Base-by-base conservation (phyloP, 129 eudicot genomes). In the Artemisia annua region DNA sequence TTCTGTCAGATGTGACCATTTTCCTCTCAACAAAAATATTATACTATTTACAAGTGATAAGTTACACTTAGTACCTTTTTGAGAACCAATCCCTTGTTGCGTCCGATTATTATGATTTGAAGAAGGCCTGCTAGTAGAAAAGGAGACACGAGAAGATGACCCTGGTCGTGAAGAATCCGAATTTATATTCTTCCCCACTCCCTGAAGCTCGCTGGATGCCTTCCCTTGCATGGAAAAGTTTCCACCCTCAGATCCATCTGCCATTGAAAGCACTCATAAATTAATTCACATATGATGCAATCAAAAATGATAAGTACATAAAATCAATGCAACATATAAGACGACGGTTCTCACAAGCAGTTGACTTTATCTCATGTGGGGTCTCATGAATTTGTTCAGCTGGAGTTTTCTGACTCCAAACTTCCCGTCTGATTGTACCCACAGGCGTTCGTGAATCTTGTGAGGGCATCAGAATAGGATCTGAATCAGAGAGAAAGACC, bases 381-480 rank as follows among this genome's bases (percentile, higher is more conserved):
- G 65, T 64, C 70, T 72, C 78, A 0, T 71, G 61, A 64, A 64
- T 46, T 63, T 66, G 73, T 57, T 86, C 89, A 66, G 55, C 79
- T 43, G 77, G 56, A 48, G 82, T 58, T 46, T 54, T 71, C 58
- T 85, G 84, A 74, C 78, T 69, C 69, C 84, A 88, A 63, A 79
- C 78, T 72, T 84, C 92, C 76, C 75, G 85, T 44, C 75, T 82
- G 70, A 79, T 85, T 66, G 84, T 67, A 64, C 96, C 91, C 64
- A 76, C 83, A 46, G 92, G 83, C 68, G 70, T 69, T 58, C 74
- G 80, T 18, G 78, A 81, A 69, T 89, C 89, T 63, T 77, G 87
- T 50, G 93, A 84, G 17, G 89, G 83, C 65, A 81, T 69, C 7
- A 81, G 79, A 39, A 92, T 81, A 66, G 91, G 91, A 81, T 87